A percentile compares a stretch with the other conserved stretches of the same genome.
Conservation (phyloP, 148 eudicot species). For the Silene uniflora region DNA sequence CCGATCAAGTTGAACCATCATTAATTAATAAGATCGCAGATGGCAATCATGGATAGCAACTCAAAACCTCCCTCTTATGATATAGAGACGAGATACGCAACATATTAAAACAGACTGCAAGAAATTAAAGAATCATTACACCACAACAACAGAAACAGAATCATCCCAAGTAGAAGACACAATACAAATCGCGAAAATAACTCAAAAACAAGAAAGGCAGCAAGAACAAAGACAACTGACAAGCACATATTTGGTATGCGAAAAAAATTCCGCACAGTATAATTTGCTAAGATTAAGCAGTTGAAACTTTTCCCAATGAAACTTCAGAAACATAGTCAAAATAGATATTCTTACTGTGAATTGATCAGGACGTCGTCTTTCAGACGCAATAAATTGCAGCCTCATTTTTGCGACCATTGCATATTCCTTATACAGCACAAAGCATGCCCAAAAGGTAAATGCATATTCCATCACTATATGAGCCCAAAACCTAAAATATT, state of each 20-base stretch:
- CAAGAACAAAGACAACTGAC: no score
- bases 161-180: no score
- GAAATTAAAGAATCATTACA: not conserved
- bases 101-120: not conserved
- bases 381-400: conserved; percentile 75
- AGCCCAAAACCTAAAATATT: conserved; percentile 70
- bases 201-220: no score
- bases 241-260: no score
- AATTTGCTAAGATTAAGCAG: no score
- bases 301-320: no score
- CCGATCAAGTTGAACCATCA: conserved; percentile 12
- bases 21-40: not conserved
- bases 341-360: conserved; percentile 58
- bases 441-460: conserved; percentile 82
- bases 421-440: conserved; percentile 62
- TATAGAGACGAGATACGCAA: no score
- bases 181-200: no score
- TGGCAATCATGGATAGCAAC: no score
- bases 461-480: conserved; percentile 79
- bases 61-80: not conserved
- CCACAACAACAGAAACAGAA: no score
- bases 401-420: conserved; percentile 67
- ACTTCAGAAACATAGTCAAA: not conserved
- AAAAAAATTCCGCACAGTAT: no score
- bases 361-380: conserved; percentile 87